Conservation (phyloP, 495 filamentous ascomycete genomes). For the Talaromyces wortmannii region DNA sequence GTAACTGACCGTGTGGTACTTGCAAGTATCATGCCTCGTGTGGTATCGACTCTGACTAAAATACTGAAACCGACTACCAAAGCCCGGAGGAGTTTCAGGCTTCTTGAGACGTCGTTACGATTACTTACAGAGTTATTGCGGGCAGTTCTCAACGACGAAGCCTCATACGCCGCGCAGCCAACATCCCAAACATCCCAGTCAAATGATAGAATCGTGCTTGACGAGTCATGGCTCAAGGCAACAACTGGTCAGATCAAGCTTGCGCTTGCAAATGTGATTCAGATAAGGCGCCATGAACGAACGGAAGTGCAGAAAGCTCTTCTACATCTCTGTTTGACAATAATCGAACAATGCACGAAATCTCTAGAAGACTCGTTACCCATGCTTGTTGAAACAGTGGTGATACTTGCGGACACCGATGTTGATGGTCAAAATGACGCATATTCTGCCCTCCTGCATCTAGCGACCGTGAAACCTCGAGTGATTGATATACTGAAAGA, state of each 20-base stretch:
- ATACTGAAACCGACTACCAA: constrained; percentile 62
- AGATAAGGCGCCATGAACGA: constrained; percentile 67
- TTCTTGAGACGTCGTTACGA: constrained; percentile 56
- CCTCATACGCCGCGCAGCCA: constrained; percentile 7
- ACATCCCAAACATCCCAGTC: constrained; percentile 18
- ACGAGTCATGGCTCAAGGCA: constrained; percentile 70
- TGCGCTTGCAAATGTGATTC: constrained; percentile 71
- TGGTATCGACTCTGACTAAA: constrained; percentile 74
- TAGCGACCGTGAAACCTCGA: constrained; percentile 55
- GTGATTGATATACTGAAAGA: constrained; percentile 63
- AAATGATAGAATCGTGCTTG: constrained; percentile 27
- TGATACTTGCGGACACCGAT: constrained; percentile 59
- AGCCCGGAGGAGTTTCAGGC: constrained; percentile 53
- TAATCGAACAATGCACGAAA: constrained; percentile 71
- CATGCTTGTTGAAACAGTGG: constrained; percentile 74
- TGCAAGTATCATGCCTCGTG: constrained; percentile 80
- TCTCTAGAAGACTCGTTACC: constrained; percentile 62
- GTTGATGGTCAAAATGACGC: constrained; percentile 28
- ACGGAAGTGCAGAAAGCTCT: constrained; percentile 64
- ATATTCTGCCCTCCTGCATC: constrained; percentile 43
- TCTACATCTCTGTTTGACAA: constrained; percentile 57
- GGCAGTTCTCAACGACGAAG: constrained; percentile 58
- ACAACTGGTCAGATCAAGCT: constrained; percentile 79
- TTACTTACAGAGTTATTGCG: constrained; percentile 53
- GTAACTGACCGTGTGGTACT: constrained; percentile 65